Conservation (phyloP, 2,329 filamentous ascomycete species). For the Fusarium coffeatum region DNA sequence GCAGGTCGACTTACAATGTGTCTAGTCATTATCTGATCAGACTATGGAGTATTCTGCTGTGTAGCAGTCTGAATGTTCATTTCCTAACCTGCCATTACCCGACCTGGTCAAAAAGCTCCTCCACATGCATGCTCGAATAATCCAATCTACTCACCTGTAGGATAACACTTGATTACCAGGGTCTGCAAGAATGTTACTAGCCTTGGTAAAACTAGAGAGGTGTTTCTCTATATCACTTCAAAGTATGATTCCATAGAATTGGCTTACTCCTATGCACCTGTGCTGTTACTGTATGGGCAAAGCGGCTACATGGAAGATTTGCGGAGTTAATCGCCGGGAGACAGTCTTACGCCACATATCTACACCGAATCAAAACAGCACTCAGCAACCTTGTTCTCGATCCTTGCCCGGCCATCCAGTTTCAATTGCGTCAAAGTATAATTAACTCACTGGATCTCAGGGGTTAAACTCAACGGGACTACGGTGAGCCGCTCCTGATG, state of each 20-base stretch:
- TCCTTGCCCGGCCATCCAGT: constrained; percentile 3
- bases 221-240: not conserved
- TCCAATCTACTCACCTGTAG: not conserved
- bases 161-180: not conserved
- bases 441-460: constrained; percentile 14
- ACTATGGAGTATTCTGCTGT: not conserved
- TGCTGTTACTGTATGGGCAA: not conserved
- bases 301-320: not conserved
- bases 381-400: not conserved
- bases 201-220: not conserved
- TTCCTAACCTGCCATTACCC: not conserved
- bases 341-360: constrained; percentile 5
- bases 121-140: not conserved
- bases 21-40: constrained; percentile 2
- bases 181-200: not conserved
- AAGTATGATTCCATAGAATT: not conserved
- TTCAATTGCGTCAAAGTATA: constrained; percentile 18
- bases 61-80: not conserved
- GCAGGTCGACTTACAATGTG: not conserved
- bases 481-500: constrained; percentile 33
- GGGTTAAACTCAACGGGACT: constrained; percentile 13
- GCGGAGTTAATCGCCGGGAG: constrained; percentile 21
- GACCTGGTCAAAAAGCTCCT: not conserved
- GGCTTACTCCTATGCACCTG: not conserved
- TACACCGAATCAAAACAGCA: not conserved